Conservation (phyloP, 306 rosid genomes). For the Acacia melanoxylon region DNA sequence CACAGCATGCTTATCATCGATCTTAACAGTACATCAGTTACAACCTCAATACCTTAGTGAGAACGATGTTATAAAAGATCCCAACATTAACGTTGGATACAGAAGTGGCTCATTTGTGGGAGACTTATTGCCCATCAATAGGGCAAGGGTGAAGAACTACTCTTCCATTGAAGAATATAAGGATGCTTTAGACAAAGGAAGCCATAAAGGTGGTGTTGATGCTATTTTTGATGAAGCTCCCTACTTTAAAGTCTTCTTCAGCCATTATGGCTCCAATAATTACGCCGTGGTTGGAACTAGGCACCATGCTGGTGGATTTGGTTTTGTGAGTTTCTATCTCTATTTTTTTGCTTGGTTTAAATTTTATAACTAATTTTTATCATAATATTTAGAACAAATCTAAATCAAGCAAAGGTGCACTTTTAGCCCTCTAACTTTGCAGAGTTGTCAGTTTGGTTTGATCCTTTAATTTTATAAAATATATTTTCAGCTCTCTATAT, state of each 20-base stretch:
- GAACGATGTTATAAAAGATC: background rate
- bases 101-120: background rate
- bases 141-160: background rate
- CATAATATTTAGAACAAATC: too few species aligned
- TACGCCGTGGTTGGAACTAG: conserved; percentile 7
- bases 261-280: background rate
- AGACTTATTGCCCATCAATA: background rate
- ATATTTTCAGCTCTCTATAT: too few species aligned
- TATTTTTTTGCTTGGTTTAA: background rate
- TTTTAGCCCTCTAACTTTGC: too few species aligned
- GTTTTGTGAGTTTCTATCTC: conserved; percentile 23
- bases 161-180: background rate
- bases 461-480: too few species aligned
- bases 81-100: background rate
- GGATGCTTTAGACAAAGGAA: conserved; percentile 18
- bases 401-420: too few species aligned
- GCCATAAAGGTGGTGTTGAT: background rate
- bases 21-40: too few species aligned
- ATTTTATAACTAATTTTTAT: too few species aligned
- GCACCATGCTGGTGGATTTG: conserved; percentile 30
- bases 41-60: too few species aligned
- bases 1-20: too few species aligned
- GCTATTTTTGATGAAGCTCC: background rate
- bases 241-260: conserved; percentile 25
- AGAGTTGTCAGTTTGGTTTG: too few species aligned